These are phyloP conservation scores for Massariosphaeria phaeospora DNA, from an alignment of 495 filamentous ascomycete species.

Conservation along the genomic window DNA sequence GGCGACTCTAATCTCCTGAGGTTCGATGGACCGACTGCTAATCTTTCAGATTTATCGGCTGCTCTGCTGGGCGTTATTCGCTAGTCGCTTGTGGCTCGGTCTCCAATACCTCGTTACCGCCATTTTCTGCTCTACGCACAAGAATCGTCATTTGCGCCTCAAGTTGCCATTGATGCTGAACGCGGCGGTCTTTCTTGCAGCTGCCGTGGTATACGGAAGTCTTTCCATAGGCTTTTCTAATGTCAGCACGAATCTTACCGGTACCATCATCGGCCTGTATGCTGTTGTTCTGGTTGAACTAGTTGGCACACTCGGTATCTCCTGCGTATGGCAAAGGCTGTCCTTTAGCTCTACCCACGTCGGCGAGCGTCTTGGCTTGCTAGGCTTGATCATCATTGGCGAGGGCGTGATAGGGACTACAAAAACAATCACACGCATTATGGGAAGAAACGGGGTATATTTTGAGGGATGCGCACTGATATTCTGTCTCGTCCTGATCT, in stretches of 20 bases:
- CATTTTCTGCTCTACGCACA: neutral
- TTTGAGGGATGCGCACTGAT: slow-evolving; percentile 12
- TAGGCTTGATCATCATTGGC: slow-evolving; percentile 28
- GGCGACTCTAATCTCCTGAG: neutral
- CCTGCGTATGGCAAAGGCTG: slow-evolving; percentile 22
- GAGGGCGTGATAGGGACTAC: slow-evolving; percentile 30
- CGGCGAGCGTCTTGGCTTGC: slow-evolving; percentile 24
- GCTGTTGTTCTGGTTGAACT: slow-evolving; percentile 15
- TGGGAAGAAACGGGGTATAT: slow-evolving; percentile 23
- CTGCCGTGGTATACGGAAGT: slow-evolving; percentile 2
- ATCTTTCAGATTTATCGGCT: slow-evolving; percentile 20
- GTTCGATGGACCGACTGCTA: too few species aligned
- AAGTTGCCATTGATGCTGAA: slow-evolving; percentile 1
- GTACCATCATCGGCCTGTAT: slow-evolving; percentile 9
- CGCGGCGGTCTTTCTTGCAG: slow-evolving; percentile 4
- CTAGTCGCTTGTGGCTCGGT: slow-evolving; percentile 13
- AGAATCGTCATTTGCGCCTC: slow-evolving; percentile 2
- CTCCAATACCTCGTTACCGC: slow-evolving; percentile 19
- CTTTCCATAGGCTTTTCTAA: slow-evolving; percentile 4
- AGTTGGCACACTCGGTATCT: slow-evolving; percentile 13
- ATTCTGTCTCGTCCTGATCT: slow-evolving; percentile 25
- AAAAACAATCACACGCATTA: slow-evolving; percentile 22
- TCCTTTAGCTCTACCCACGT: slow-evolving; percentile 28
- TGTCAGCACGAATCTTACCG: neutral
- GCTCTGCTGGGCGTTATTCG: slow-evolving; percentile 18